phyloP scores from a whole-genome alignment of 2,329 filamentous ascomycete genomes.

The Rhynchosporium agropyri region DNA sequence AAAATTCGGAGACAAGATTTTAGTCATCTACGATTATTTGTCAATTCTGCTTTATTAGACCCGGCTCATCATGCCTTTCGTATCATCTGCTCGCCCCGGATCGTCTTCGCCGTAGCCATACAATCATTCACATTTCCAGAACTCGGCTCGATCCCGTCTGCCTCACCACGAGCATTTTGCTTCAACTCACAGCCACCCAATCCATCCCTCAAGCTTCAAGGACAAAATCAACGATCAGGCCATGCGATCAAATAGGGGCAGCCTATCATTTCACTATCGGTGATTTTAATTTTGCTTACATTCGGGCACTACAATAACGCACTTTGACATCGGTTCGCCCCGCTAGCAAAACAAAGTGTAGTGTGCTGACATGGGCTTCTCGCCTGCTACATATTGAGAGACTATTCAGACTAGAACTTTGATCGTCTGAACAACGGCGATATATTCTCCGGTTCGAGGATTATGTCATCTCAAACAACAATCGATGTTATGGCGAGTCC shows the following conservation, averaged over 20 bases:
- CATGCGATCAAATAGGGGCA: constrained; percentile 9
- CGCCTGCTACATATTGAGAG: constrained; percentile 10
- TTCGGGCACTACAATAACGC: constrained; percentile 7
- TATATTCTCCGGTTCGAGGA: not conserved
- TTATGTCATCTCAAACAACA: not conserved
- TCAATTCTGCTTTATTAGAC: constrained; percentile 5
- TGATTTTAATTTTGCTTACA: not conserved
- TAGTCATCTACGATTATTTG: not conserved
- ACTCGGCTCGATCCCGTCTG: not conserved
- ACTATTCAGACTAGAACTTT: not conserved
- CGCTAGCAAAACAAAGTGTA: constrained; percentile 2
- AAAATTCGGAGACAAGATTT: not conserved
- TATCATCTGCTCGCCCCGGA: constrained; percentile 8
- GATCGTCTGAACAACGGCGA: not conserved
- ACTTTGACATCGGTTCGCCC: constrained; percentile 15
- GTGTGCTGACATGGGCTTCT: not conserved
- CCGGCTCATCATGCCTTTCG: constrained; percentile 2
- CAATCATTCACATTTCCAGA: constrained; percentile 5
- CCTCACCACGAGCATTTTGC: not conserved
- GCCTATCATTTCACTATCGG: constrained; percentile 1
- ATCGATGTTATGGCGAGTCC: not conserved
- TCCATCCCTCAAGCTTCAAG: not conserved
- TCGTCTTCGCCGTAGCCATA: not conserved
- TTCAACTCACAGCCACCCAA: not conserved
- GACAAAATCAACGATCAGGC: constrained; percentile 4